phyloP scores from a whole-genome alignment of 2,329 filamentous ascomycete species.

The Trichophyton mentagrophytes region DNA sequence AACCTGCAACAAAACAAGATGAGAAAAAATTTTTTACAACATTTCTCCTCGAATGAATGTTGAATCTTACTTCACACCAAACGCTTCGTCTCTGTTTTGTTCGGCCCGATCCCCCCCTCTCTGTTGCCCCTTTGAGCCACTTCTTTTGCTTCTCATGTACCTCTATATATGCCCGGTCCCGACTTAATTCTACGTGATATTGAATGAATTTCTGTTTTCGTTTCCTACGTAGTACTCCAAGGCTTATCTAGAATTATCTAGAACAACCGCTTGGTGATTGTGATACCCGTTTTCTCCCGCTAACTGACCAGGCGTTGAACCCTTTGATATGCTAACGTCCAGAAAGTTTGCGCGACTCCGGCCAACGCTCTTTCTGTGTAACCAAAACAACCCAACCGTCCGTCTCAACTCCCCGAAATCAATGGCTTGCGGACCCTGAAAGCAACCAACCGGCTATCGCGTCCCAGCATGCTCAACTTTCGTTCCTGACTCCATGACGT shows the following conservation, averaged over 20 bases:
- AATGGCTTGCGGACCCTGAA: not conserved
- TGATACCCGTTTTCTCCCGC: not conserved
- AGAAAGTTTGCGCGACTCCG: not conserved
- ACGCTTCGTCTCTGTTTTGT: not conserved
- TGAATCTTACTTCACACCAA: not conserved
- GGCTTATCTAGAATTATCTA: not conserved
- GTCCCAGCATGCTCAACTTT: too few relatives aligned
- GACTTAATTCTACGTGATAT: slow-evolving; percentile 4
- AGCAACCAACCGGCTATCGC: not conserved
- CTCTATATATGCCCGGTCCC: slow-evolving; percentile 1
- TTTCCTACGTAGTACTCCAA: not conserved
- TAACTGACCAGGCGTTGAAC: too few relatives aligned
- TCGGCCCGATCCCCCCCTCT: not conserved
- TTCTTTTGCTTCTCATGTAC: not conserved
- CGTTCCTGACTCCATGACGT: not conserved
- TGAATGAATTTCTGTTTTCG: not conserved
- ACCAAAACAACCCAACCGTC: not conserved
- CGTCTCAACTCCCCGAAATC: not conserved
- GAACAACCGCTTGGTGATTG: not conserved
- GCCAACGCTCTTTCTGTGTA: not conserved
- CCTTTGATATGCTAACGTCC: too few relatives aligned
- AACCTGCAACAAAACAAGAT: not conserved
- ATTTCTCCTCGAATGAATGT: not conserved
- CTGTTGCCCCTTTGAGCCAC: not conserved
- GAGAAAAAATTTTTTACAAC: not conserved